These are phyloP conservation scores for Golubevia sp. DNA, from an alignment of 1,284 basidiomycete genomes.

Conservation along the genomic window DNA sequence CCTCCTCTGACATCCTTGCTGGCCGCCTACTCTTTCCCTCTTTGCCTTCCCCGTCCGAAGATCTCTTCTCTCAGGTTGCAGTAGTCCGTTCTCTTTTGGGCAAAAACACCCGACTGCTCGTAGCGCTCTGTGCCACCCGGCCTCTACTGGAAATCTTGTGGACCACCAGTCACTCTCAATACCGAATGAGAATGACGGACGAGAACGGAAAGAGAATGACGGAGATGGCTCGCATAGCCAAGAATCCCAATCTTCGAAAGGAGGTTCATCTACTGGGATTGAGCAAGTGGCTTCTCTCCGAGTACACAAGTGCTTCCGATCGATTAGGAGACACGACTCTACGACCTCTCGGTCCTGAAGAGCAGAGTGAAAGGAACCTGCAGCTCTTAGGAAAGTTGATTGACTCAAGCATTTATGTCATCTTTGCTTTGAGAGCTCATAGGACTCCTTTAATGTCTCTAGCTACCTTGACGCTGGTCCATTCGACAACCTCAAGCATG, in stretches of 20 bases:
- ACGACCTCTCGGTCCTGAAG: not conserved
- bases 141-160: not conserved
- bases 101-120: too few species aligned
- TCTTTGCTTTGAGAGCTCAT: not conserved
- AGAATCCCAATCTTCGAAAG: not conserved
- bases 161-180: not conserved
- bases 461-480: not conserved
- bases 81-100: too few species aligned
- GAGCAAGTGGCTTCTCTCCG: not conserved
- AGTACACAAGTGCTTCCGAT: not conserved
- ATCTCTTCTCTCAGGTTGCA: too few species aligned
- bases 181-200: not conserved
- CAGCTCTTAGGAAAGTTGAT: not conserved
- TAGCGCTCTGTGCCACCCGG: too few species aligned
- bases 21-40: too few species aligned
- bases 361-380: not conserved
- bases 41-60: too few species aligned
- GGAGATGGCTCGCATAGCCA: not conserved
- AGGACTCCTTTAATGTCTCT: not conserved
- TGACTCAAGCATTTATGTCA: not conserved
- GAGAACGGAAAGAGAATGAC: not conserved
- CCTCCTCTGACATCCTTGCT: too few species aligned
- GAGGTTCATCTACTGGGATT: not conserved
- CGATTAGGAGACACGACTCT: not conserved
- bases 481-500: not conserved